Evolutionary conservation across 108 stramenopile species (phyloP).

Genomic region (Cyclostephanos invisitatus): DNA sequence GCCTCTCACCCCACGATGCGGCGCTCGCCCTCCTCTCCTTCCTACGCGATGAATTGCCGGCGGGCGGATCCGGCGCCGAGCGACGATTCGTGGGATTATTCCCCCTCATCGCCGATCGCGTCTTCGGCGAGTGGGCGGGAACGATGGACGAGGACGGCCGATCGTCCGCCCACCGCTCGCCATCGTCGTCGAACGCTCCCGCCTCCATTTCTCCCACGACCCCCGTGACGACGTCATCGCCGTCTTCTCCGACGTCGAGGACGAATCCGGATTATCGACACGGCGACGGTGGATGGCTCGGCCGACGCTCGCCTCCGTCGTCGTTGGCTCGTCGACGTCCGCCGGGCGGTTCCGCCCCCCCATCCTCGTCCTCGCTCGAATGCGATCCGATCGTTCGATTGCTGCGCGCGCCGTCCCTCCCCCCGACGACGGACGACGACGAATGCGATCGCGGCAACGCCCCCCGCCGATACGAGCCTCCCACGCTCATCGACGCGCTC

Average conservation of each 20-base stretch:
- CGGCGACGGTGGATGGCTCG: conserved; percentile 24
- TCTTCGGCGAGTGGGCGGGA: conserved; percentile 59
- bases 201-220: not conserved
- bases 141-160: conserved; percentile 45
- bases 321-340: not conserved
- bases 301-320: conserved; percentile 9
- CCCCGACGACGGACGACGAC: conserved; percentile 8
- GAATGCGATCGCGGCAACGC: not conserved
- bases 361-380: conserved; percentile 29
- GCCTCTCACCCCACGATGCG: conserved; percentile 69
- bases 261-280: conserved; percentile 2
- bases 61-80: conserved; percentile 77
- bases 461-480: conserved; percentile 17
- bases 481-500: conserved; percentile 73
- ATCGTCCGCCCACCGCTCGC: not conserved
- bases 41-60: conserved; percentile 72
- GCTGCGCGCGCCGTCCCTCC: conserved; percentile 45
- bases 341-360: not conserved
- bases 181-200: not conserved
- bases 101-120: conserved; percentile 65
- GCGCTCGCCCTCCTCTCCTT: conserved; percentile 76
- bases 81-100: conserved; percentile 70
- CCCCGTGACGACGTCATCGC: not conserved
- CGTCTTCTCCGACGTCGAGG: conserved; percentile 7
- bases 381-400: conserved; percentile 79